Conservation (phyloP, 192 early-diverging fungal species). For the Allomyces macrogynus region DNA sequence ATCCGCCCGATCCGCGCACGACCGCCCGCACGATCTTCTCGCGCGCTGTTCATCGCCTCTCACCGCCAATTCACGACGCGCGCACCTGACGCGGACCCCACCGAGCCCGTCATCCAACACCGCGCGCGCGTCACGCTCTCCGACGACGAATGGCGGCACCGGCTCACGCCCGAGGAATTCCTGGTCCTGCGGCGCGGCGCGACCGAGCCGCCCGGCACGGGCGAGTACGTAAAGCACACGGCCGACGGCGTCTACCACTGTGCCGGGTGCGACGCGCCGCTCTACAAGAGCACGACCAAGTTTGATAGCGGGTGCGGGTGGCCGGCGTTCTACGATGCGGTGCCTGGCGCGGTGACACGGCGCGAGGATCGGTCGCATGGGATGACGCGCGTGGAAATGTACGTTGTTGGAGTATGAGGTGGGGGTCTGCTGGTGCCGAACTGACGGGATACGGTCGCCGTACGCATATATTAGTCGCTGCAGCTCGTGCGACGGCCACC, state of each 20-base stretch:
- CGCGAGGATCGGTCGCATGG: slow-evolving; percentile 45
- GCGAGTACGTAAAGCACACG: slow-evolving; percentile 61
- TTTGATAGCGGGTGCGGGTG: slow-evolving; percentile 89
- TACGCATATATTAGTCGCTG: slow-evolving; percentile 22
- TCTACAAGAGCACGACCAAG: slow-evolving; percentile 75
- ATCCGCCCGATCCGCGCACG: no score
- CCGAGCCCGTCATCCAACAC: no score
- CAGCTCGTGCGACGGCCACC: slow-evolving; percentile 59
- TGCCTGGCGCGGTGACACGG: slow-evolving; percentile 51
- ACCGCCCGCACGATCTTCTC: no score
- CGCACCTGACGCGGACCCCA: no score
- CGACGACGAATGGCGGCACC: slow-evolving; percentile 61
- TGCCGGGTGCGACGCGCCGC: slow-evolving; percentile 65
- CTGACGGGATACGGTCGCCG: not conserved
- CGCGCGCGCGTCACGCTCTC: not conserved
- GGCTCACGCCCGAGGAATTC: slow-evolving; percentile 68
- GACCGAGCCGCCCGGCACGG: slow-evolving; percentile 64
- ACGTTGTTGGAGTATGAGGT: not conserved
- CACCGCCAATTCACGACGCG: no score
- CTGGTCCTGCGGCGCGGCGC: slow-evolving; percentile 68
- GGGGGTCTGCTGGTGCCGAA: no score
- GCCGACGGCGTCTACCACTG: slow-evolving; percentile 54
- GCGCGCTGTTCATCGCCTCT: no score
- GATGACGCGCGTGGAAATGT: slow-evolving; percentile 61
- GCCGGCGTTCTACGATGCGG: slow-evolving; percentile 84